Evolutionary conservation across 2,329 filamentous ascomycete species (phyloP), one percentile per base, ranked within the genome.

Genomic region (Phialophora tarda): DNA sequence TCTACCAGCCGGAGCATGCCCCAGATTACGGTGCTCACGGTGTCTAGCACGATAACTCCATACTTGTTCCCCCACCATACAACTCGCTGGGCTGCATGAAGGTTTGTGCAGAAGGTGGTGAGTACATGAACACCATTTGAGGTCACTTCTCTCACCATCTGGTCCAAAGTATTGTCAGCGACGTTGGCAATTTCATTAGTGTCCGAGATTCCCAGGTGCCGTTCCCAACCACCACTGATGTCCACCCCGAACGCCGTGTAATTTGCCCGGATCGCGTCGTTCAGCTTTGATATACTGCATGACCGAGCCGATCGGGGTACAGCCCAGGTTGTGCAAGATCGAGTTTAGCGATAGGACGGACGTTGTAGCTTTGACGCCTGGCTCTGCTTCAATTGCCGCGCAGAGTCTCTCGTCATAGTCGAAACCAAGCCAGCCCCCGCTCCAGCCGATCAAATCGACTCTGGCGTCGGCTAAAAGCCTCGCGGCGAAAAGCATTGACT

Each of bases 51-150:
- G 3, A 73, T 71, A 2, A 81, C 41, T 24, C 28, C 26, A 41
- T 72, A 59, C 67, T n/a, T n/a, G n/a, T n/a, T n/a, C n/a, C 82
- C 81, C 81, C 80, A 82, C 12, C 72, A 41, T 7, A 65, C 69
- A 1, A 75, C 79, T 6, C 77, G 71, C 62, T 80, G 77, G 6
- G 79, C 80, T 2, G 79, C 79, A 12, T 71, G 71, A 30, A 81
- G 70, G 69, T 82, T 82, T 12, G 80, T 83, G 72, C 80, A 82
- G 69, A 82, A 81, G 1, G 78, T 79, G 7, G 76, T 76, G 0
- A 81, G 71, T 2, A 76, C 77, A 62, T 77, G 67, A 1, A 75
- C 73, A 17, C 73, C 74, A 21, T 72, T 70, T 2, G 62, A 66
- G 3, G 30, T 50, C 6, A 66, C 65, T n/a, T 63, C 54, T 12